Base-by-base conservation (phyloP, 208 protist species). In the Trypanosoma melophagium region DNA sequence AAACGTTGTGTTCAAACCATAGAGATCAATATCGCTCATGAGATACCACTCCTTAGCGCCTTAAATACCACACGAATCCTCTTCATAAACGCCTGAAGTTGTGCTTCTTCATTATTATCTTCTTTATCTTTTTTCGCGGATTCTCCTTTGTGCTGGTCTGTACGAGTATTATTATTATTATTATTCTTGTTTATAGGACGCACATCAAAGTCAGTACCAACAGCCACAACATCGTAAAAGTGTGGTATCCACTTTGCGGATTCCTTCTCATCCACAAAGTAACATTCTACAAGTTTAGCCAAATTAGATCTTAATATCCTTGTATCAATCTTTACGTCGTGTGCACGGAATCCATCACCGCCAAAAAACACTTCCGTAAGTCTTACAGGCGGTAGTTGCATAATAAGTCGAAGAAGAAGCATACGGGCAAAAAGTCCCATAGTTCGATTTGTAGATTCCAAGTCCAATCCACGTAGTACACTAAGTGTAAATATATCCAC, bases 331-430 rank as follows among this genome's bases (percentile, higher is more conserved):
- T 77, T 71, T 42, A 89, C 41, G 50, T 93, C 84, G 52, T 86
- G 76, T 14, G 80, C 89, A 45, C 60, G 53, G 31, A 79, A 54
- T 8, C 86, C 86, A 57, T 92, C 81, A 44, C 89, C 86, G 55
- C 84, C 86, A 66, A 95, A 95, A 69, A 95, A 95, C 45, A 91
- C 60, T 38, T 79, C 75, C 14, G 82, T 87, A 8, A 95, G 77
- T 16, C 75, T 69, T 21, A 54, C 66, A 35, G 84, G 57, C 2
- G 80, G 60, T 14, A 95, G 77, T 60, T 86, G 77, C 7, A 92
- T 60, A 22, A 95, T 74, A 7, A 95, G 25, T 7, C 89, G 84
- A 53, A 95, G 79, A 17, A 95, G 56, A 42, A 93, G 53, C 38
- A 95, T 74, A 12, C 89, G 86, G 4, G 83, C 77, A 65, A 95